Percentiles rank a stretch among this genome's conserved stretches.
These are phyloP conservation scores for Rosa hybrid DNA, from an alignment of 331 rosid genomes.

Conservation along the genomic window DNA sequence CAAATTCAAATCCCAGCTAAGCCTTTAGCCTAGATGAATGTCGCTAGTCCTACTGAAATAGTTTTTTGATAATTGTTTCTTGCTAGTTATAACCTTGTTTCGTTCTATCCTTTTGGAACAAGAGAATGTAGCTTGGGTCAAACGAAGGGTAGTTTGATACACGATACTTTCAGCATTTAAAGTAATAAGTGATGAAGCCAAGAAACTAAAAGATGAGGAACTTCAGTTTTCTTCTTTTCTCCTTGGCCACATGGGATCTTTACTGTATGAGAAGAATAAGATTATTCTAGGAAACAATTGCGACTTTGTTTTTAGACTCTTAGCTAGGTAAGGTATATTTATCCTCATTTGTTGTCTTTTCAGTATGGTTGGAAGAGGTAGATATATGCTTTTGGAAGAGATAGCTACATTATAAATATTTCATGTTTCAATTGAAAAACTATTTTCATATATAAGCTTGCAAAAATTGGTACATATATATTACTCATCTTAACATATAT, in stretches of 20 bases:
- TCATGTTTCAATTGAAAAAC: not conserved
- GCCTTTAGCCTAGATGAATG: not conserved
- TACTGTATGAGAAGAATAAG: no score
- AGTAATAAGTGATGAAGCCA: not conserved
- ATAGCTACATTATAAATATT: not conserved
- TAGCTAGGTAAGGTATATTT: not conserved
- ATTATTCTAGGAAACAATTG: not conserved
- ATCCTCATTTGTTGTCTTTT: not conserved
- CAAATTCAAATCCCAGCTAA: not conserved
- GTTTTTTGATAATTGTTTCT: not conserved
- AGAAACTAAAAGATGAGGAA: not conserved
- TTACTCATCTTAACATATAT: not conserved
- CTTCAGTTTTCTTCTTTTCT: not conserved
- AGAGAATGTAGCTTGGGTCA: not conserved
- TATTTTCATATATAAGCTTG: not conserved
- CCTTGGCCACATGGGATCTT: not conserved
- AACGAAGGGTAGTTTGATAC: not conserved
- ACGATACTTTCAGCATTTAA: not conserved
- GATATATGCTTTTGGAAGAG: not conserved
- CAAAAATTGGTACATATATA: not conserved
- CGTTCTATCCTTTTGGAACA: not conserved
- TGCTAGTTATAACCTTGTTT: constrained; percentile 1
- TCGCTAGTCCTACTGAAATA: not conserved
- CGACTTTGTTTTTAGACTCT: not conserved
- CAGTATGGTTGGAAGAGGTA: not conserved